Conservation (phyloP, 768 basidiomycete genomes). For the Tricholoma furcatifolium region DNA sequence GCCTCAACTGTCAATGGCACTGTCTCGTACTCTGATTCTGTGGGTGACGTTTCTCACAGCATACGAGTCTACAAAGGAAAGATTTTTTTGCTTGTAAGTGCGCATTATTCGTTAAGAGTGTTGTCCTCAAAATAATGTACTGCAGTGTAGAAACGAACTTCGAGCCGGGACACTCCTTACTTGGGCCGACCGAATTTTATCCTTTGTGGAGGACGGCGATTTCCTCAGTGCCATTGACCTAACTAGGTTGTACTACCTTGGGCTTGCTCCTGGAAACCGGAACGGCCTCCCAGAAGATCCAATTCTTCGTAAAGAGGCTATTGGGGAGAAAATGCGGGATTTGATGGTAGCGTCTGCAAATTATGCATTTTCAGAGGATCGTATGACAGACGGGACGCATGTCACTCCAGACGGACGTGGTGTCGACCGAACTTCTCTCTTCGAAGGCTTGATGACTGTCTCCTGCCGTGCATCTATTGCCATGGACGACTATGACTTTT, state of each 20-base stretch:
- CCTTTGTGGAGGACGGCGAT: constrained; percentile 80
- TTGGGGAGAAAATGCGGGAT: constrained; percentile 75
- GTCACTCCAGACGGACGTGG: constrained; percentile 79
- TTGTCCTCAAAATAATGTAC: constrained; percentile 6
- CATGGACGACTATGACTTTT: constrained; percentile 77
- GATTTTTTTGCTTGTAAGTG: constrained; percentile 81
- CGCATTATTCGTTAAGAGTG: neutral
- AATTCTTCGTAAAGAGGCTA: constrained; percentile 54
- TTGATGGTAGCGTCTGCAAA: constrained; percentile 85
- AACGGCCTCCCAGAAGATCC: constrained; percentile 79
- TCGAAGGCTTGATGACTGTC: constrained; percentile 80
- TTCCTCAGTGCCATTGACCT: constrained; percentile 90
- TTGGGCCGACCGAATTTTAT: constrained; percentile 92
- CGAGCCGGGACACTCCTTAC: constrained; percentile 84
- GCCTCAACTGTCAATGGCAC: constrained; percentile 44
- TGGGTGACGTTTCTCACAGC: constrained; percentile 63
- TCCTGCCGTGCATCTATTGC: constrained; percentile 80
- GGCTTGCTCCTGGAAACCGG: constrained; percentile 78
- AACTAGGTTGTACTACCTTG: constrained; percentile 77
- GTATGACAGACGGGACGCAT: constrained; percentile 90
- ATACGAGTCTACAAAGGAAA: constrained; percentile 86
- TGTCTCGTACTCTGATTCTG: constrained; percentile 46
- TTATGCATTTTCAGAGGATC: constrained; percentile 94
- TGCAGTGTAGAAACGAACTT: constrained; percentile 61
- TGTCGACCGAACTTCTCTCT: constrained; percentile 87